Evolutionary conservation across 2,329 filamentous ascomycete genomes (phyloP).

Genomic region (Cladosporium sp.): DNA sequence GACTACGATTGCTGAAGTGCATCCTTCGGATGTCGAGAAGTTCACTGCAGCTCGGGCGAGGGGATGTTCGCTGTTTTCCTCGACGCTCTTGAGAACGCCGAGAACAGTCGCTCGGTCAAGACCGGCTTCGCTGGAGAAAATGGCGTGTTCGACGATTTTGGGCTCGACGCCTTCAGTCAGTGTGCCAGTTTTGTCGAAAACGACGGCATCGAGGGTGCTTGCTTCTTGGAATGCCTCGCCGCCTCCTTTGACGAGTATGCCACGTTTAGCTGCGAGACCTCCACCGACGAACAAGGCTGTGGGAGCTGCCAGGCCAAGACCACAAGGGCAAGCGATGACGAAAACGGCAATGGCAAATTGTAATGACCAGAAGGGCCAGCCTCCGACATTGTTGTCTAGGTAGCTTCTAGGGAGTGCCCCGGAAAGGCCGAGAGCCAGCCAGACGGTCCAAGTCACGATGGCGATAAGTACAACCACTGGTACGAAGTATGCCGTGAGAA

Average conservation of each 20-base stretch:
- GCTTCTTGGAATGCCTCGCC: constrained; percentile 84
- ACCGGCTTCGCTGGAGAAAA: constrained; percentile 17
- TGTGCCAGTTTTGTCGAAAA: constrained; percentile 87
- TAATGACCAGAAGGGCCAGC: constrained; percentile 68
- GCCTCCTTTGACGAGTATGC: constrained; percentile 77
- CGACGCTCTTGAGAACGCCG: constrained; percentile 55
- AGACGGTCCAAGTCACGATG: constrained; percentile 65
- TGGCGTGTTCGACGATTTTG: constrained; percentile 55
- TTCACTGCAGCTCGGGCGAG: constrained; percentile 65
- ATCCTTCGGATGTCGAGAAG: constrained; percentile 47
- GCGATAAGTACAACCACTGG: constrained; percentile 66
- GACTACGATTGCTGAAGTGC: constrained; percentile 23
- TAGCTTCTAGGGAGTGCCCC: constrained; percentile 53
- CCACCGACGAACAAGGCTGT: constrained; percentile 80
- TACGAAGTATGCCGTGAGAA: constrained; percentile 71
- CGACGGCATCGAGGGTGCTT: constrained; percentile 59
- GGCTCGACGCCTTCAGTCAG: constrained; percentile 69
- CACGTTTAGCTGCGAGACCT: constrained; percentile 71
- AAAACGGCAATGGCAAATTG: constrained; percentile 85
- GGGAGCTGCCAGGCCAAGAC: constrained; percentile 76
- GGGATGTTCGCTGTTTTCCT: constrained; percentile 70
- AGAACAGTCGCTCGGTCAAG: constrained; percentile 46
- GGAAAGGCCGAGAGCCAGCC: constrained; percentile 61
- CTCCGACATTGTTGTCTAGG: constrained; percentile 51
- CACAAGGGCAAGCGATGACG: constrained; percentile 81